These are phyloP conservation scores for Trypanosoma boissoni DNA, from an alignment of 208 protist genomes.

Conservation along the genomic window DNA sequence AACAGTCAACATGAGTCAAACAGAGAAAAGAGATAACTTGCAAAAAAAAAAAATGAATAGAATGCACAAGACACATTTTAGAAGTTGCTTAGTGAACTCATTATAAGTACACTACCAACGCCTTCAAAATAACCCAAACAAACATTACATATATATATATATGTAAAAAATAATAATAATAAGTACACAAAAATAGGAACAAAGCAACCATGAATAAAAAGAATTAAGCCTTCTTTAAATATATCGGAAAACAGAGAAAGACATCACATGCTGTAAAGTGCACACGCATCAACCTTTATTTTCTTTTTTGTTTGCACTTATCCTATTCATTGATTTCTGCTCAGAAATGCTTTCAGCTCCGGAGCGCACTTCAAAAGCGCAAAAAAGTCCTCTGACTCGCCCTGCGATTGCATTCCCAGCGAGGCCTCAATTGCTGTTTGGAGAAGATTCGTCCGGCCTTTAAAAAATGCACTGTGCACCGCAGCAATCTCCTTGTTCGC, in stretches of 20 bases:
- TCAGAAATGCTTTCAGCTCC: not conserved
- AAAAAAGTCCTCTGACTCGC: not conserved
- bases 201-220: not conserved
- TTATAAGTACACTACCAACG: conserved; percentile 11
- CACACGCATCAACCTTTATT: too few species aligned
- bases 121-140: not conserved
- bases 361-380: conserved; percentile 1
- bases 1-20: too few species aligned
- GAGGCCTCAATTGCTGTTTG: not conserved
- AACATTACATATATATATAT: conserved; percentile 4
- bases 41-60: conserved; percentile 36
- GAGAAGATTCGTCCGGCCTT: not conserved
- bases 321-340: not conserved
- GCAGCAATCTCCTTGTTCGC: not conserved
- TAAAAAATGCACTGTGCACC: not conserved
- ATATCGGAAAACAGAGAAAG: too few species aligned
- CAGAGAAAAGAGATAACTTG: not conserved
- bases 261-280: not conserved
- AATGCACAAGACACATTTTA: too few species aligned
- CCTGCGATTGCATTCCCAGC: not conserved
- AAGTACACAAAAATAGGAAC: conserved; percentile 8
- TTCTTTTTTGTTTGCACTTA: not conserved
- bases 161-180: not conserved
- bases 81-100: too few species aligned
- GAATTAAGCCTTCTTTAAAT: not conserved